Percentiles rank a stretch among this genome's conserved stretches.
phyloP scores from a whole-genome alignment of 163 green algal species.

The Trebouxiophyceae sp. region DNA sequence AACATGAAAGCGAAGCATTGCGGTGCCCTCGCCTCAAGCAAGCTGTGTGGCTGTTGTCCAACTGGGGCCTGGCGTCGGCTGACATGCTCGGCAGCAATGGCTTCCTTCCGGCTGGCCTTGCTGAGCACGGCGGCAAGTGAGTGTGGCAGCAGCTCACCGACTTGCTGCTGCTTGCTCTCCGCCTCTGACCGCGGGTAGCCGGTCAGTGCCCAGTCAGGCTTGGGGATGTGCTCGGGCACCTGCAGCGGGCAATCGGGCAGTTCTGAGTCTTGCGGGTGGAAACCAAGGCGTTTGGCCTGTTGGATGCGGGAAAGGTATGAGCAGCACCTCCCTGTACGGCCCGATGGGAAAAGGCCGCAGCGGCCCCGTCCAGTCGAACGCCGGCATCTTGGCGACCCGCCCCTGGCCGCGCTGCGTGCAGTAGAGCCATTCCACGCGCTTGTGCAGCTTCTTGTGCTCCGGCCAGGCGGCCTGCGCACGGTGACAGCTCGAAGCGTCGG shows the following conservation, averaged over 20 bases:
- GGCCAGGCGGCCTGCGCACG: conserved; percentile 56
- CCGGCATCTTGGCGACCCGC: conserved; percentile 37
- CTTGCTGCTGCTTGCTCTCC: conserved; percentile 60
- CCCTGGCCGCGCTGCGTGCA: conserved; percentile 51
- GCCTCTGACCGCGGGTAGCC: conserved; percentile 53
- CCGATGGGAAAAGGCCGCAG: conserved; percentile 63
- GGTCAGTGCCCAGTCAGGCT: conserved; percentile 63
- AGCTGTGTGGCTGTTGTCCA: no score
- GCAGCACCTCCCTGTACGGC: conserved; percentile 41
- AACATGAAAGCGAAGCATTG: neutral
- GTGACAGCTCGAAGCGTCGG: neutral
- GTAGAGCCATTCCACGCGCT: conserved; percentile 58
- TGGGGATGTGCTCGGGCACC: conserved; percentile 67
- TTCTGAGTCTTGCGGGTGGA: neutral
- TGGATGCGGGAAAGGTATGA: no score
- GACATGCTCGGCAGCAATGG: neutral
- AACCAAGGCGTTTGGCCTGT: neutral
- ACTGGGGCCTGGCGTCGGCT: neutral
- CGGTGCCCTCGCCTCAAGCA: no score
- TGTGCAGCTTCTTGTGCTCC: conserved; percentile 81
- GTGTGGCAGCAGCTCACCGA: conserved; percentile 22
- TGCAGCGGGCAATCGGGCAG: conserved; percentile 18
- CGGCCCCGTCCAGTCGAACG: conserved; percentile 71
- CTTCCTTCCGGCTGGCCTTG: neutral
- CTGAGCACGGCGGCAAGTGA: neutral